Conservation (phyloP, 805 yeast species). For the Sungouiozyma intestinalis region DNA sequence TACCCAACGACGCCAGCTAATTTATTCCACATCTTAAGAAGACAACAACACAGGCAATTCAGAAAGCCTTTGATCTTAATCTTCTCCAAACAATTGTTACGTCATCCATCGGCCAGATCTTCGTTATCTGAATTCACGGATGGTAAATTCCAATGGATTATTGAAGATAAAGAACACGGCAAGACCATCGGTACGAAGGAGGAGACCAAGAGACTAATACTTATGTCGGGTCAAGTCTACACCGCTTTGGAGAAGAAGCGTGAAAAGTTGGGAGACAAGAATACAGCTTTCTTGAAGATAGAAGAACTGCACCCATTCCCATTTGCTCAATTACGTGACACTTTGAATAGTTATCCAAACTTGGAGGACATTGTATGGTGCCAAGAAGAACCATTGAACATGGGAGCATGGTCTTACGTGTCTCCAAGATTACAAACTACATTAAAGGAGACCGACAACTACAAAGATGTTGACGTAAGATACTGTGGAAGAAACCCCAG, state of each 20-base stretch:
- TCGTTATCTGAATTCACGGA: conserved; percentile 75
- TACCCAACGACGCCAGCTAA: conserved; percentile 98
- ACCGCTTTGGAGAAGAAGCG: conserved; percentile 88
- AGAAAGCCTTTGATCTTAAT: conserved; percentile 80
- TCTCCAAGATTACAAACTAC: conserved; percentile 76
- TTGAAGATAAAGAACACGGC: conserved; percentile 85
- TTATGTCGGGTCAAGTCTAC: conserved; percentile 90
- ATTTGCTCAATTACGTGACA: conserved; percentile 81
- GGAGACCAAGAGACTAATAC: conserved; percentile 77
- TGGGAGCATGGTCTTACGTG: conserved; percentile 79
- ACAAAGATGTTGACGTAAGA: conserved; percentile 50
- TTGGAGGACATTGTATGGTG: conserved; percentile 87
- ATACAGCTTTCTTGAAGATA: conserved; percentile 77
- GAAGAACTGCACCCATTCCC: conserved; percentile 99
- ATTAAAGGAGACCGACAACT: conserved; percentile 61
- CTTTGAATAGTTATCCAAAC: conserved; percentile 69
- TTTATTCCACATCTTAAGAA: conserved; percentile 90
- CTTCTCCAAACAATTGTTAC: conserved; percentile 87
- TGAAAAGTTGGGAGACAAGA: conserved; percentile 60
- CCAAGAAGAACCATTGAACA: conserved; percentile 98
- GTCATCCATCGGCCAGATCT: conserved; percentile 97
- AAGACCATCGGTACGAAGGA: conserved; percentile 64
- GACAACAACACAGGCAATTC: conserved; percentile 99
- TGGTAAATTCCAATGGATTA: conserved; percentile 88
- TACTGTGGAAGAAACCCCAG: conserved; percentile 97